Base-by-base conservation (phyloP, 768 basidiomycete species). In the Lactarius trivialis region DNA sequence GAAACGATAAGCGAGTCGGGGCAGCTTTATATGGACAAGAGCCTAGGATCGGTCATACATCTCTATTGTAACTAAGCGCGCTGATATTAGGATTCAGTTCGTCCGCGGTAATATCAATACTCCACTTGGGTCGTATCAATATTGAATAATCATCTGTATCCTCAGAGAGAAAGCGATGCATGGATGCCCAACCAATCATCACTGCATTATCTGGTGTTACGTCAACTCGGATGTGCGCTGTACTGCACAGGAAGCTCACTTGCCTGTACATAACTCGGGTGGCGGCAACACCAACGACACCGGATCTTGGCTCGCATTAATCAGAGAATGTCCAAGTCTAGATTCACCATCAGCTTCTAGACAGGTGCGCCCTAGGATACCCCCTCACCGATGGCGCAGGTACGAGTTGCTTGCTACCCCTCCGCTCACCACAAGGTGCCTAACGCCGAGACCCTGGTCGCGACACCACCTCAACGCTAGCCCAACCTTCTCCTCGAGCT, bases 171-270 rank as follows among this genome's bases (percentile, higher is more conserved):
- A 97, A 89, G 14, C 93, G 83, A 68, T 86, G 76, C 81, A 95
- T 88, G 0, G 91, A 86, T 4, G 94, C 89, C 90, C 89, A 96
- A 2, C 83, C 96, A 67, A 98, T 91, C 96, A 98, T 98, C 9
- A 84, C 95, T 0, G 96, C 96, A 72, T 98, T 98, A 69, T 98
- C 96, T 95, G 66, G 0, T 24, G 30, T 3, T n/a, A 32, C 30
- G 26, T 37, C 17, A 14, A 41, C 26, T 56, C 41, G 56, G 30
- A 43, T 15, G 19, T 15, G 19, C 7, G 11, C 11, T 48, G 21
- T 12, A 7, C 6, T 26, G 19, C 39, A 56, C 5, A 28, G n/a
- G 21, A 19, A 49, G 2, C 21, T 7, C n/a, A 65, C 77, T 58
- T 60, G 89, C 92, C 92, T 70, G 93, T 96, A 70, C 94, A 98